Percentiles rank a stretch among this genome's conserved stretches.
Conservation (phyloP, 306 rosid species). For the Alnus rubra region DNA sequence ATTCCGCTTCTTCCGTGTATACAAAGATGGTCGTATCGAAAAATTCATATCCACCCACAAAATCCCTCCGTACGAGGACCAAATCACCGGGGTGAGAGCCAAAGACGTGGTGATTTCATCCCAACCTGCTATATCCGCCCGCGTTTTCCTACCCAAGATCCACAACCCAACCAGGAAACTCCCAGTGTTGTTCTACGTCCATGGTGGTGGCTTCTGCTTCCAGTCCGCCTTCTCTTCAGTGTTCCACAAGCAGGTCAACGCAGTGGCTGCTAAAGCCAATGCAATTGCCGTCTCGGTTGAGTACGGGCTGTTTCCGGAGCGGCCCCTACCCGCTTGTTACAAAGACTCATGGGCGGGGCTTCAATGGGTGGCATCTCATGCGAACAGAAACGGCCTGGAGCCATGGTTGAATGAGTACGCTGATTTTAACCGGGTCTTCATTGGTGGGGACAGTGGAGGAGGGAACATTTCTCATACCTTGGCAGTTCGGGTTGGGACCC, state of each 20-base stretch:
- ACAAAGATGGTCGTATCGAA: conserved; percentile 32
- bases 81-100: conserved; percentile 9
- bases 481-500: conserved; percentile 5
- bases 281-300: conserved; percentile 28
- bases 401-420: conserved; percentile 20
- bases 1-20: conserved; percentile 33
- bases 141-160: conserved; percentile 33
- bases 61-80: conserved; percentile 35
- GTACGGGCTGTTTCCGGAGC: conserved; percentile 31
- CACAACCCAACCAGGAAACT: conserved; percentile 8
- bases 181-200: conserved; percentile 38
- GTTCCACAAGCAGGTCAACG: conserved; percentile 26
- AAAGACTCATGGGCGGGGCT: conserved; percentile 34
- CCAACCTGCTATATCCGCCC: conserved; percentile 33
- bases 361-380: conserved; percentile 30
- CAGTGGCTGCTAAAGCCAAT: conserved; percentile 19
- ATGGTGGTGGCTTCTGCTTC: conserved; percentile 43
- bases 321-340: conserved; percentile 26
- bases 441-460: conserved; percentile 39
- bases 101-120: conserved; percentile 37
- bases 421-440: conserved; percentile 18
- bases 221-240: conserved; percentile 30
- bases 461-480: conserved; percentile 28
- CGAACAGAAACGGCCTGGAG: conserved; percentile 16
- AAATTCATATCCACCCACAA: not conserved